A percentile compares a stretch with the other conserved stretches of the same genome.
Evolutionary conservation across 2,329 filamentous ascomycete species (phyloP).

Genomic region (Helminthosporium solani): DNA sequence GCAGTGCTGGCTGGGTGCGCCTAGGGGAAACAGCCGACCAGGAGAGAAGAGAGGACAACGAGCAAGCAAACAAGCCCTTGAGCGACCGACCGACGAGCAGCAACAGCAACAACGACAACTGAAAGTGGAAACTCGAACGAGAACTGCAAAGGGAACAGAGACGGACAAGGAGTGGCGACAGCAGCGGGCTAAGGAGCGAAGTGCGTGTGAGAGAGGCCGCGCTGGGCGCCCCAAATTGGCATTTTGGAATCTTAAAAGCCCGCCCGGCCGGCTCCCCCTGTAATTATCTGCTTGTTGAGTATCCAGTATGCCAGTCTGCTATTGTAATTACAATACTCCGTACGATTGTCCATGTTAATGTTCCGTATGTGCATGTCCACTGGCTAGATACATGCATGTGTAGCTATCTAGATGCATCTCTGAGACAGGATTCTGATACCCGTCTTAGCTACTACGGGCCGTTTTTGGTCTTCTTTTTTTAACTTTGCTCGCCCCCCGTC

Average conservation of each 20-base stretch:
- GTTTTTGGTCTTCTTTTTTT: neutral
- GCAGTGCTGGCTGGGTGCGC: conserved; percentile 10
- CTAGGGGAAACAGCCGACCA: conserved; percentile 6
- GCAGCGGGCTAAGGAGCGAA: conserved; percentile 1
- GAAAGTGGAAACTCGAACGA: too few relatives aligned
- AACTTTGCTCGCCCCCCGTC: too few relatives aligned
- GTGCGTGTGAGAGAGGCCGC: neutral
- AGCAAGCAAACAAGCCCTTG: neutral
- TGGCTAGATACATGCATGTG: too few relatives aligned
- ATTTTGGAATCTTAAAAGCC: neutral
- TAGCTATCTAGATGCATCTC: too few relatives aligned
- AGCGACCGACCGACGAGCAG: neutral
- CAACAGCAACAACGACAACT: neutral
- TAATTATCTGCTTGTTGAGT: too few relatives aligned
- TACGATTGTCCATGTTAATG: too few relatives aligned
- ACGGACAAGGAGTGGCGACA: conserved; percentile 9
- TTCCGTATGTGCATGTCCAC: too few relatives aligned
- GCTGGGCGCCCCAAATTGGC: neutral
- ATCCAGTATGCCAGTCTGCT: too few relatives aligned
- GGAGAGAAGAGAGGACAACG: conserved; percentile 2
- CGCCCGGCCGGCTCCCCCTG: neutral
- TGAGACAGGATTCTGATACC: too few relatives aligned
- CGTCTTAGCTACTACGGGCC: neutral
- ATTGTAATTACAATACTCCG: too few relatives aligned
- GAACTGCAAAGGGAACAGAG: conserved; percentile 10